A percentile compares a stretch with the other conserved stretches of the same genome.
phyloP scores from a whole-genome alignment of 192 early-diverging fungal species.

The Backusella tarrabulga region DNA sequence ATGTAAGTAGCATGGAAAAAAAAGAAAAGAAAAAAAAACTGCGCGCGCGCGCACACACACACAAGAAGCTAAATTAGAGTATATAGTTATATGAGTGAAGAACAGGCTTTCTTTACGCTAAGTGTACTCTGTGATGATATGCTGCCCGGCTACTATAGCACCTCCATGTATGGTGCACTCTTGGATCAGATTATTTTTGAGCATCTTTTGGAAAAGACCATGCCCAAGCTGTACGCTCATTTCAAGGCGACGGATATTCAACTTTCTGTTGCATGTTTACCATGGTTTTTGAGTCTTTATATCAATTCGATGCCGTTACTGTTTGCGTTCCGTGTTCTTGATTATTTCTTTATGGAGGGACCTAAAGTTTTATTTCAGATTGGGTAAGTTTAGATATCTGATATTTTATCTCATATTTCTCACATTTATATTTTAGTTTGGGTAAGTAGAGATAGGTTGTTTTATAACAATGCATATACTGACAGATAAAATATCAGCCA shows the following conservation, averaged over 20 bases:
- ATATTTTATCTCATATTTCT: background rate
- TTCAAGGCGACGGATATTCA: slow-evolving; percentile 80
- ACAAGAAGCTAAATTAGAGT: background rate
- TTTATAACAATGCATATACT: background rate
- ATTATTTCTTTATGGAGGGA: slow-evolving; percentile 90
- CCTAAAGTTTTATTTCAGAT: slow-evolving; percentile 82
- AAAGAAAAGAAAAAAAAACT: background rate
- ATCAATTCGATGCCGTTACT: slow-evolving; percentile 85
- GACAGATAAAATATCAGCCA: slow-evolving; percentile 46
- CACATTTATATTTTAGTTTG: background rate
- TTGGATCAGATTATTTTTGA: slow-evolving; percentile 89
- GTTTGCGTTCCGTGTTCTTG: slow-evolving; percentile 75
- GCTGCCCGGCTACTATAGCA: slow-evolving; percentile 70
- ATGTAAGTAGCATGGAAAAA: slow-evolving; percentile 37
- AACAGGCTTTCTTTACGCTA: slow-evolving; percentile 89
- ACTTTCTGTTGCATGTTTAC: slow-evolving; percentile 84
- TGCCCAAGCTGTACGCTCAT: slow-evolving; percentile 74
- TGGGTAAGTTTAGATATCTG: slow-evolving; percentile 32
- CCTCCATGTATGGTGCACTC: slow-evolving; percentile 88
- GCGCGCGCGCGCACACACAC: too few species aligned
- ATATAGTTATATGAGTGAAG: slow-evolving; percentile 73
- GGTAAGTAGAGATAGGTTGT: background rate
- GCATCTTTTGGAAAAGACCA: slow-evolving; percentile 70
- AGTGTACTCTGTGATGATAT: slow-evolving; percentile 74
- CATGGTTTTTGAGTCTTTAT: slow-evolving; percentile 89